Base-by-base conservation (phyloP, 345 rosid species). In the Laguncularia racemosa region DNA sequence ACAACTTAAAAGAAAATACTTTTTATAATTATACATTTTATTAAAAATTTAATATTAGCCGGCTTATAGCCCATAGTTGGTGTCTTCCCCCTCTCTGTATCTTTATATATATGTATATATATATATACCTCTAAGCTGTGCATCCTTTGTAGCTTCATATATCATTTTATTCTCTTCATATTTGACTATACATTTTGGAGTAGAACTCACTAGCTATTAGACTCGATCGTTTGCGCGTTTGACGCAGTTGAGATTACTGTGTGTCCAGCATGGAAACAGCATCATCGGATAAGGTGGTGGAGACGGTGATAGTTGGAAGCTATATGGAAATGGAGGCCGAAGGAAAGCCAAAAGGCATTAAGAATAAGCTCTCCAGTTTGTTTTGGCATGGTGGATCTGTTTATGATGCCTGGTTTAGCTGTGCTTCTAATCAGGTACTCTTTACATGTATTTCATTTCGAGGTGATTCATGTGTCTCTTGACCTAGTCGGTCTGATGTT, bases 401-500 rank as follows among this genome's bases (percentile, higher is more conserved):
- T 53, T 93, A 93, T 71, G 99, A 93, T 70, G 98, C 98, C 62
- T 92, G 98, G 98, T 92, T 92, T 60, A 92, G 98, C 77, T 92
- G 98, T 60, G 89, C 99, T 67, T 93, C 99, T 1, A 93, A 89
- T 61, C 99, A 93, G 95, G 99, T 86, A 33, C 40, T 9, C n/a
- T n/a, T n/a, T n/a, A n/a, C n/a, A 26, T 26, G 6, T 26, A 2
- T 6, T 2, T 2, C 6, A 26, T 26, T 2, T 26, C 2, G 3
- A 2, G 40, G 7, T 33, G 40, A 9, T 33, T 33, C 40, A 33
- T 33, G 11, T 33, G 40, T 33, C 6, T n/a, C 48, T 17, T 16
- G 16, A 18, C 16, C 16, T 9, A 16, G 4, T 52, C 28, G 55
- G 55, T 14, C n/a, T 23, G 26, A 52, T 13, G 55, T 14, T 0